These are phyloP conservation scores for Magnusiomyces fungicola DNA, from an alignment of 1,139 yeast species.

Conservation along the genomic window DNA sequence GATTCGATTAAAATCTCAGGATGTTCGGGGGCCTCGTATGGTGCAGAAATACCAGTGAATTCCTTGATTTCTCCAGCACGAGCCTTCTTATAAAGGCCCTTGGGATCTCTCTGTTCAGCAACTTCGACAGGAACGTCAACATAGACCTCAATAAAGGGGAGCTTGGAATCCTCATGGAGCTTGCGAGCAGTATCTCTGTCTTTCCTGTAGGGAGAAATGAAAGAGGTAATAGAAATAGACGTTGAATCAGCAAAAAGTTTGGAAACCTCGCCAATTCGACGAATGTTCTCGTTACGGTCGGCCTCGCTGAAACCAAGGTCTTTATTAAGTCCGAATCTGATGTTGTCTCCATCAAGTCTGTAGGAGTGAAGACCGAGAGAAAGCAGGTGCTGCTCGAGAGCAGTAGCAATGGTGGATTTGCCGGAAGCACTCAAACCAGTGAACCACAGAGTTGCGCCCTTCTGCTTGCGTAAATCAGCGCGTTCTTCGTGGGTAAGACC, in stretches of 20 bases:
- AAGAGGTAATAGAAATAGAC: slow-evolving; percentile 75
- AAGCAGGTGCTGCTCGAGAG: slow-evolving; percentile 74
- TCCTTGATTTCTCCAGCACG: slow-evolving; percentile 91
- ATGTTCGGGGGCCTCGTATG: slow-evolving; percentile 82
- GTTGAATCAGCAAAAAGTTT: slow-evolving; percentile 89
- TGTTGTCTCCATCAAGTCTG: slow-evolving; percentile 90
- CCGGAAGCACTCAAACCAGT: slow-evolving; percentile 96
- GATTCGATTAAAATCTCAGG: slow-evolving; percentile 82
- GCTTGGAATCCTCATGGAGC: slow-evolving; percentile 63
- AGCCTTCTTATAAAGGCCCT: slow-evolving; percentile 93
- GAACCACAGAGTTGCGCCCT: slow-evolving; percentile 88
- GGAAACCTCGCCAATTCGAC: slow-evolving; percentile 91
- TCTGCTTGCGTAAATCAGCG: slow-evolving; percentile 59
- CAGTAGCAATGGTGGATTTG: slow-evolving; percentile 84
- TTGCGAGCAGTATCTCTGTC: slow-evolving; percentile 84
- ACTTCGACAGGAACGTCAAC: slow-evolving; percentile 90
- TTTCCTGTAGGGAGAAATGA: slow-evolving; percentile 80
- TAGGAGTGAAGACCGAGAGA: slow-evolving; percentile 59
- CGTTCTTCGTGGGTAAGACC: slow-evolving; percentile 84
- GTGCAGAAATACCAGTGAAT: slow-evolving; percentile 93
- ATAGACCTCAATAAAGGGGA: slow-evolving; percentile 83
- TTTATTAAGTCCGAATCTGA: slow-evolving; percentile 88
- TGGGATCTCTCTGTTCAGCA: slow-evolving; percentile 95
- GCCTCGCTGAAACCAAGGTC: slow-evolving; percentile 88
- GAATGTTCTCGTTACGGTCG: slow-evolving; percentile 88